A percentile compares a stretch with the other conserved stretches of the same genome.
Conservation (phyloP, 1,284 basidiomycete genomes). For the Phylloboletellus chloephorus region DNA sequence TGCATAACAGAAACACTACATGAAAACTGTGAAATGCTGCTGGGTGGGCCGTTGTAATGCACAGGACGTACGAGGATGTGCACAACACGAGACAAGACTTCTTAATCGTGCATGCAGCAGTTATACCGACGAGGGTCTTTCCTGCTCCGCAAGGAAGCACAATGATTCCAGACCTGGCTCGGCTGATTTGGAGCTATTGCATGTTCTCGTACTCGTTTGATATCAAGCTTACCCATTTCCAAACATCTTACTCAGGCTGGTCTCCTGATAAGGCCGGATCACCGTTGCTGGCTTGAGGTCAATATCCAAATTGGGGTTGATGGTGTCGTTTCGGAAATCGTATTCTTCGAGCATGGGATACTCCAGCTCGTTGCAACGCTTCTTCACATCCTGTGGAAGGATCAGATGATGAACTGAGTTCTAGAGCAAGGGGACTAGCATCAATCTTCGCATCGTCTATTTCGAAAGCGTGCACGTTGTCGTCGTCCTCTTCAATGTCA, state of each 20-base stretch:
- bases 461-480: conserved; percentile 92
- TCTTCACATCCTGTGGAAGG: conserved; percentile 73
- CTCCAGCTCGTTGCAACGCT: conserved; percentile 89
- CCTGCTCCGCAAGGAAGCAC: conserved; percentile 98
- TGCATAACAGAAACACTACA: conserved; percentile 92
- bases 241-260: conserved; percentile 96
- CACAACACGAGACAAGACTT: conserved; percentile 98
- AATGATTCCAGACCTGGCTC: conserved; percentile 96
- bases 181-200: conserved; percentile 43
- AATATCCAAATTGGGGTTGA: conserved; percentile 93
- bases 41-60: not conserved
- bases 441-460: conserved; percentile 91
- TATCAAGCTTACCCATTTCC: conserved; percentile 75
- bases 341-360: conserved; percentile 98
- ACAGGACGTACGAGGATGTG: conserved; percentile 78
- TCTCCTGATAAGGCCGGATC: conserved; percentile 96
- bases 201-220: not conserved
- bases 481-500: conserved; percentile 94
- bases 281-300: conserved; percentile 95
- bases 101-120: conserved; percentile 98
- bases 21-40: conserved; percentile 8
- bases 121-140: conserved; percentile 98
- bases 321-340: conserved; percentile 92
- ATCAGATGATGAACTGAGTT: conserved; percentile 2
- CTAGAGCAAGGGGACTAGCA: conserved; percentile 38